Evolutionary conservation across 2,329 filamentous ascomycete species (phyloP).

Genomic region (Nannizziopsis barbatae): DNA sequence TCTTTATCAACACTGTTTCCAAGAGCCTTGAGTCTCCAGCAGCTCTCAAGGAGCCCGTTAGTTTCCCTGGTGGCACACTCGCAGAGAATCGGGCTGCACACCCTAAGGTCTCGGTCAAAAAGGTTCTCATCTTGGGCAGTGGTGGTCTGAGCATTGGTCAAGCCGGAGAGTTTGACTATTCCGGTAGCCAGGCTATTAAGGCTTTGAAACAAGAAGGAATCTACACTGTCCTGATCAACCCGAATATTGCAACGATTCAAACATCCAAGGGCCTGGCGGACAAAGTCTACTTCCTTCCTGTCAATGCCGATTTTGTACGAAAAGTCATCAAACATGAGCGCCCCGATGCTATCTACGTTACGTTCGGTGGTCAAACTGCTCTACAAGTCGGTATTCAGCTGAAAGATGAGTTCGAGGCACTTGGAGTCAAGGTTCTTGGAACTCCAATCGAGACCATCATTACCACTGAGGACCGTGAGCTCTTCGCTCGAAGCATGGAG

Average conservation of each 20-base stretch:
- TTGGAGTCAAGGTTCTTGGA: slow-evolving; percentile 88
- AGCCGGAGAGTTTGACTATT: slow-evolving; percentile 98
- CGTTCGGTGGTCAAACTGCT: slow-evolving; percentile 94
- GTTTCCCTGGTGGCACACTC: slow-evolving; percentile 73
- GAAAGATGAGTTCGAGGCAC: slow-evolving; percentile 87
- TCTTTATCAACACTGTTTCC: slow-evolving; percentile 79
- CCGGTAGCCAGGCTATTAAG: slow-evolving; percentile 96
- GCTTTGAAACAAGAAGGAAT: slow-evolving; percentile 95
- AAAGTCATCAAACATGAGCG: slow-evolving; percentile 94
- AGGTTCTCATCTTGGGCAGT: slow-evolving; percentile 85
- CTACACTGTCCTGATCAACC: slow-evolving; percentile 96
- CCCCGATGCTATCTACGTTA: slow-evolving; percentile 93
- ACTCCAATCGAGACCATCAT: slow-evolving; percentile 98
- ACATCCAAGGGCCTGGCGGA: slow-evolving; percentile 95
- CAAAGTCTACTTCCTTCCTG: slow-evolving; percentile 97
- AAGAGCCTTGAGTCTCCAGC: slow-evolving; percentile 56
- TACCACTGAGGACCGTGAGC: slow-evolving; percentile 93
- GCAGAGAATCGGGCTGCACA: slow-evolving; percentile 67
- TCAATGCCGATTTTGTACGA: slow-evolving; percentile 92
- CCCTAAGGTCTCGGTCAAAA: slow-evolving; percentile 76
- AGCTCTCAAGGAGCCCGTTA: slow-evolving; percentile 60
- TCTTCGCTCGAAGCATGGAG: slow-evolving; percentile 97
- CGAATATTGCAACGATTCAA: slow-evolving; percentile 97
- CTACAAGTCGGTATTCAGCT: slow-evolving; percentile 94
- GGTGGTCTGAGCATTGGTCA: slow-evolving; percentile 96